Evolutionary conservation across 345 rosid species (phyloP), one percentile per base, ranked within the genome.

Genomic region (Noccaea caerulescens): DNA sequence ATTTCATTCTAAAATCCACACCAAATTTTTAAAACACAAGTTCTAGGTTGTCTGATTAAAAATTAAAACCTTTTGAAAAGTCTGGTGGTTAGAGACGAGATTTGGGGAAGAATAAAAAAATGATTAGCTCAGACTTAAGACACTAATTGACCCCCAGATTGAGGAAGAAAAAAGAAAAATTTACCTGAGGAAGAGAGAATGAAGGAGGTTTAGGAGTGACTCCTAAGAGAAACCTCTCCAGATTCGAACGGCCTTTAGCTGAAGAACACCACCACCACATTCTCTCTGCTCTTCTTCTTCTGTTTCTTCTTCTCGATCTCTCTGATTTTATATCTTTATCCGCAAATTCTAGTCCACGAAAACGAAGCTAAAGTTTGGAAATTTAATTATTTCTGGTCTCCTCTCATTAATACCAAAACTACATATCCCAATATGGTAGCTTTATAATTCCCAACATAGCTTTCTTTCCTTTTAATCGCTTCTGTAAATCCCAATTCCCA

Each of bases 231-330:
- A 76, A 63, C 7, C 79, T 76, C 67, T 76, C 79, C 10, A 76
- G 66, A 76, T 76, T 76, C 10, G 79, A 69, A 46, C 79, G 79
- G 9, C 79, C 79, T 41, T 69, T 76, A 0, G 61, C 5, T 49
- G 75, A 76, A 32, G 79, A 69, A 38, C 34, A 76, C 79, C 79
- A 76, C 79, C 79, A 76, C 79, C 75, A 69, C 75, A 63, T 76
- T 69, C 10, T 53, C 70, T 68, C 4, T 3, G 3, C 5, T 53
- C 32, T 14, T 53, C 10, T 34, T 56, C 41, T 57, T 54, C 13
- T 10, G 36, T 51, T 53, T 51, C 10, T 14, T 72, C 66, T 58
- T 18, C 44, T 44, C 42, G 41, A 38, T 54, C 71, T 44, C 63
- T 68, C 25, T 37, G 55, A 47, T 12, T 37, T 45, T 2, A 55